Evolutionary conservation across 1,139 yeast genomes (phyloP).

Genomic region (Entelexis sorbosivorans): DNA sequence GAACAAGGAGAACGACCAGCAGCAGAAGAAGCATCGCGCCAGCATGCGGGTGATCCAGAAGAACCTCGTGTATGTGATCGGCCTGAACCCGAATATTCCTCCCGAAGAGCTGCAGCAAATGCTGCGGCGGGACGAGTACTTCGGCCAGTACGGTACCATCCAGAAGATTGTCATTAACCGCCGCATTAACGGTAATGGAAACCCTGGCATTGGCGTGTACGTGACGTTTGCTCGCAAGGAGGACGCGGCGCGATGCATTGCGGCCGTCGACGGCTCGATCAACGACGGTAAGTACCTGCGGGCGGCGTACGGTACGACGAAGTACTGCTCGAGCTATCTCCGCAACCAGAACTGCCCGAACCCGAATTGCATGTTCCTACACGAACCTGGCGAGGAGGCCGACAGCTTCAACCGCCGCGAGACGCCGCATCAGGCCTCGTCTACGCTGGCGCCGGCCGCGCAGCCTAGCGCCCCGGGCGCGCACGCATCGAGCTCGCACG

Average conservation of each 20-base stretch:
- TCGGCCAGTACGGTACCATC: conserved; percentile 96
- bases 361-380: conserved; percentile 97
- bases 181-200: conserved; percentile 42
- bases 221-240: conserved; percentile 89
- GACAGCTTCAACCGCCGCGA: conserved; percentile 86
- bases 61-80: conserved; percentile 92
- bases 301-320: conserved; percentile 98
- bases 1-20: conserved; percentile 49
- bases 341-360: conserved; percentile 96
- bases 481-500: too few species aligned
- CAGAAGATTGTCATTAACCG: conserved; percentile 87
- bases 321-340: conserved; percentile 89
- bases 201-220: conserved; percentile 85
- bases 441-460: conserved; percentile 6
- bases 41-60: conserved; percentile 97
- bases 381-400: conserved; percentile 99
- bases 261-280: conserved; percentile 86
- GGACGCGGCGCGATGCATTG: conserved; percentile 87
- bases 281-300: conserved; percentile 78
- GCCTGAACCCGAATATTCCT: conserved; percentile 80
- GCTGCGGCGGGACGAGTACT: conserved; percentile 80
- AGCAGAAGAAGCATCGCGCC: conserved; percentile 70
- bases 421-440: conserved; percentile 35
- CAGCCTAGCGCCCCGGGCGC: too few species aligned
- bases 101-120: conserved; percentile 82